Evolutionary conservation across 2,329 filamentous ascomycete species (phyloP), one percentile per base, ranked within the genome.

Genomic region (Orbilia oligospora): DNA sequence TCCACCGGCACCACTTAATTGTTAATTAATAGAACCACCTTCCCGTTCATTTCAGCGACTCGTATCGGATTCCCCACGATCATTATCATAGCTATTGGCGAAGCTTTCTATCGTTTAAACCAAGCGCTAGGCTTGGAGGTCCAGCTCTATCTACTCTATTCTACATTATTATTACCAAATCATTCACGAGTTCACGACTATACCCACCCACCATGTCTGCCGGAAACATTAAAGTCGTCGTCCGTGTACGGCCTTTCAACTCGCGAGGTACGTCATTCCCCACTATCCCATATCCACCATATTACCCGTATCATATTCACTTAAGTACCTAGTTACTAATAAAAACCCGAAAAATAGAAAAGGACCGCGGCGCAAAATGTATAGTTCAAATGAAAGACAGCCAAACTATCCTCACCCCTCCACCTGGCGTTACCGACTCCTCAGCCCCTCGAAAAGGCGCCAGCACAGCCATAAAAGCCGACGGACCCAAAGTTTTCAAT

Each of bases 141-240:
- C 51, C 6, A 30, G n/a, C 69, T 46, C 44, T 46, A 10, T 46
- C 44, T 46, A 10, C 44, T 46, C 44, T 20, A 46, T 18, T 46
- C n/a, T 18, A 10, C 46, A 24, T 16, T 36, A 33, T 24, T 6
- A 44, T 53, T 16, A 68, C 49, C 24, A 20, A 27, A 44, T 44
- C 33, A 53, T 24, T 51, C 48, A 24, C 48, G 14, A 41, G 36
- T 24, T 51, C 48, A 24, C 48, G 14, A 41, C 56, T 20, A 46
- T 18, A 58, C 22, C 58, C 22, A 41, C 41, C 68, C 68, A 38
- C 71, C 58, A 77, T 76, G 77, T 77, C 77, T 10, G 71, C 36
- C 36, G 94, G 96, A 84, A 99, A 99, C 84, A 99, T 99, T 86
- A 99, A 99, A 91, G 96, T 99, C 87, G 96, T 99, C 88, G 96